Conservation (phyloP, 495 filamentous ascomycete species). For the Daldinia caldariorum region DNA sequence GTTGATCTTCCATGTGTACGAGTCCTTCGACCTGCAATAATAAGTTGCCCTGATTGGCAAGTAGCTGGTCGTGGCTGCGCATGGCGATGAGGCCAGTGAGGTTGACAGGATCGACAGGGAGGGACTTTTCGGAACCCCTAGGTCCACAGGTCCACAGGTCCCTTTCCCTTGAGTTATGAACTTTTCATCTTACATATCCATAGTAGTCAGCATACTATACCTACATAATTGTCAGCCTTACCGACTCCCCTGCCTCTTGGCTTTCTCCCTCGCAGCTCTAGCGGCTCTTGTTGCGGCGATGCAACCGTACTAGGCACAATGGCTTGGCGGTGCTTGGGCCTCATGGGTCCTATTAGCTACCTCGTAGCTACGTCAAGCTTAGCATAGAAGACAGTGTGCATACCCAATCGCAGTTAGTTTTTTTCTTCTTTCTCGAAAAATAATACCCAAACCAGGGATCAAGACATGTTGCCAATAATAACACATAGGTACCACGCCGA, state of each 20-base stretch:
- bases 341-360: conserved; percentile 27
- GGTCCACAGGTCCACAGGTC: too few species aligned
- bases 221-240: conserved; percentile 19
- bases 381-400: conserved; percentile 8
- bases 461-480: conserved; percentile 19
- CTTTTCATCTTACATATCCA: background rate
- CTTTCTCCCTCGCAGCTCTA: conserved; percentile 16
- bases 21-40: conserved; percentile 11
- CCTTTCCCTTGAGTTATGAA: too few species aligned
- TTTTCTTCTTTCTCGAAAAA: background rate
- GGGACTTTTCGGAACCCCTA: conserved; percentile 6
- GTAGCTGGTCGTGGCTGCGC: conserved; percentile 38
- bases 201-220: background rate
- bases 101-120: conserved; percentile 25
- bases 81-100: conserved; percentile 34
- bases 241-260: background rate
- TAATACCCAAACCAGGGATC: conserved; percentile 6
- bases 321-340: conserved; percentile 31
- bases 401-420: background rate
- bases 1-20: conserved; percentile 12
- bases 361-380: conserved; percentile 9
- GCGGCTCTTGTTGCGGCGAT: conserved; percentile 14
- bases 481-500: conserved; percentile 3
- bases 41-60: conserved; percentile 18
- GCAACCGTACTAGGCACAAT: conserved; percentile 4